Evolutionary conservation across 2,329 filamentous ascomycete species (phyloP).

Genomic region (Colletotrichum sojae): DNA sequence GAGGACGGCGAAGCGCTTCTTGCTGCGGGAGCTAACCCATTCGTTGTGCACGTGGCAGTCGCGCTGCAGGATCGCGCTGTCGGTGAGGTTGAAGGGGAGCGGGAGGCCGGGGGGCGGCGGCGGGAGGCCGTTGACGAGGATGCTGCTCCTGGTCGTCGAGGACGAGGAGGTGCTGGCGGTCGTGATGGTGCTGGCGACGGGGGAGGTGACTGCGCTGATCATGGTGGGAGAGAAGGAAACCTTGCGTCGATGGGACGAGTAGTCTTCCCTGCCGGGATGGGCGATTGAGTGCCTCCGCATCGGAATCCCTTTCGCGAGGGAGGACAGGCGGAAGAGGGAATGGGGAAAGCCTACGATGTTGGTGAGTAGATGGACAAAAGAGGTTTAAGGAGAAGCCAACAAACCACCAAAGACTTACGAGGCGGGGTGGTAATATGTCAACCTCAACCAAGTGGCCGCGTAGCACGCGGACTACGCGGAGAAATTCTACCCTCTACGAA

Average conservation of each 20-base stretch:
- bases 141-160: conserved; percentile 23
- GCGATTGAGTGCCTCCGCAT: conserved; percentile 38
- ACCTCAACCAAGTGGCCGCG: no score
- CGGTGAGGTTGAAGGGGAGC: conserved; percentile 60
- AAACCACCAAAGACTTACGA: not conserved
- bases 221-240: conserved; percentile 39
- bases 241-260: conserved; percentile 27
- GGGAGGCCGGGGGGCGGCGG: conserved; percentile 13
- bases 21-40: conserved; percentile 61
- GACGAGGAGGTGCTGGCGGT: conserved; percentile 27
- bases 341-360: not conserved
- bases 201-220: conserved; percentile 27
- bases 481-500: conserved; percentile 21
- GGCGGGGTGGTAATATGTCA: conserved; percentile 6
- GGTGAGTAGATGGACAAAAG: conserved; percentile 5
- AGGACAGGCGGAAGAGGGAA: not conserved
- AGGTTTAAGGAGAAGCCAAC: not conserved
- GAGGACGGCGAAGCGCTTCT: conserved; percentile 65
- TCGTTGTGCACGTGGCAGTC: conserved; percentile 66
- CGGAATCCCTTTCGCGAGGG: not conserved
- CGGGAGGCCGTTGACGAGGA: conserved; percentile 20
- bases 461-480: not conserved
- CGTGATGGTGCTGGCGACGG: conserved; percentile 23
- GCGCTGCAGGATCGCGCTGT: conserved; percentile 62
- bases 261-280: conserved; percentile 35